Conservation (phyloP, 2,329 filamentous ascomycete genomes). For the Fusarium veterinarium region DNA sequence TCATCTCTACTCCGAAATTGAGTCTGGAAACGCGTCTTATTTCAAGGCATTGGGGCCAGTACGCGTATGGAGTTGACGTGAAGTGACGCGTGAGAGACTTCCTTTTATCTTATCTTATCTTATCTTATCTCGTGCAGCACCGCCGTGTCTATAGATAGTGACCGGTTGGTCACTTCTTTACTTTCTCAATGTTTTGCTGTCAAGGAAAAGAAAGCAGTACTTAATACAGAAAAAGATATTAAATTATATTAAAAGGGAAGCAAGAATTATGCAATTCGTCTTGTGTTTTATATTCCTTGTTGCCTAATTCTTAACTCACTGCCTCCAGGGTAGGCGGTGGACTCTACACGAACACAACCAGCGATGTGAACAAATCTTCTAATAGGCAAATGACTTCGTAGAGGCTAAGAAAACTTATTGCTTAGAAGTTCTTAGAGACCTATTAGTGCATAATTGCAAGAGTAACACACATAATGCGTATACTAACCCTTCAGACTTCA, state of each 20-base stretch:
- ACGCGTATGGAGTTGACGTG: neutral
- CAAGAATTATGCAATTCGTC: rapidly evolving
- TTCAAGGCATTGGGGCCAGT: rapidly evolving
- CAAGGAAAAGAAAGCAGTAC: rapidly evolving
- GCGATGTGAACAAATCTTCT: rapidly evolving
- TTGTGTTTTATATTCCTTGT: neutral
- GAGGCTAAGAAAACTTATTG: no score
- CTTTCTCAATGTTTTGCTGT: rapidly evolving
- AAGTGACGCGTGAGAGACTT: neutral
- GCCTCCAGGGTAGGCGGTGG: rapidly evolving
- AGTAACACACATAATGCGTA: rapidly evolving
- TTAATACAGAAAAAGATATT: neutral
- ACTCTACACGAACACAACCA: neutral
- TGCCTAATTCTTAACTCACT: rapidly evolving
- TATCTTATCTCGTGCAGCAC: neutral
- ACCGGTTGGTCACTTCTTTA: rapidly evolving
- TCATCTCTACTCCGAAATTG: neutral
- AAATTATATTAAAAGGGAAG: rapidly evolving
- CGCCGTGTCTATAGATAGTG: neutral
- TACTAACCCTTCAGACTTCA: no score
- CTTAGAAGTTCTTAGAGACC: no score
- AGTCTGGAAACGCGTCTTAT: neutral
- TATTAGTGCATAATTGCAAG: no score
- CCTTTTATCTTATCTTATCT: neutral
- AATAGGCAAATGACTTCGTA: rapidly evolving